phyloP scores from a whole-genome alignment of 768 basidiomycete genomes.

The Phylloporus sp. region DNA sequence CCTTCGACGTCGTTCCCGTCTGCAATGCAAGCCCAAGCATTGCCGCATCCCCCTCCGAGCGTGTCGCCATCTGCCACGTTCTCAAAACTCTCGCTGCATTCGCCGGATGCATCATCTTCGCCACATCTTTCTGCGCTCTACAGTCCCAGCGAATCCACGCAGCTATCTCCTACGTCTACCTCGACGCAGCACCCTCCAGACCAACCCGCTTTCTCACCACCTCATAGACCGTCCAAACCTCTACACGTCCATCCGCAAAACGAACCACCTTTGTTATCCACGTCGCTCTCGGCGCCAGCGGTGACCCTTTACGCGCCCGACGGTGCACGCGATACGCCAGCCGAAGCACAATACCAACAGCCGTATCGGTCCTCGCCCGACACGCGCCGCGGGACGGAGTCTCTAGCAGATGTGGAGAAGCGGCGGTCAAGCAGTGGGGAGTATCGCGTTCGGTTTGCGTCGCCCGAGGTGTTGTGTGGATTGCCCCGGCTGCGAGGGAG shows the following conservation, averaged over 20 bases:
- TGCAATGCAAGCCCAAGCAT: not conserved
- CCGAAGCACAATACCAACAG: constrained; percentile 19
- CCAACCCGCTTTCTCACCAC: constrained; percentile 4
- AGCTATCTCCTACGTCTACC: not conserved
- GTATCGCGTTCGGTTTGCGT: constrained; percentile 28
- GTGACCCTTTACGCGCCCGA: constrained; percentile 8
- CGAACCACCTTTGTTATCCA: constrained; percentile 1
- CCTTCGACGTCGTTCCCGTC: not conserved
- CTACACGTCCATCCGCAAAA: constrained; percentile 27
- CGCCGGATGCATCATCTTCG: constrained; percentile 23
- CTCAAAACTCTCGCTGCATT: constrained; percentile 47
- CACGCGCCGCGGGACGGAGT: not conserved
- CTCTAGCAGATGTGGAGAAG: constrained; percentile 8
- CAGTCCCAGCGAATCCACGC: constrained; percentile 4
- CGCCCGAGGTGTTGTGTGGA: constrained; percentile 26
- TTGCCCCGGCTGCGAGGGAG: constrained; percentile 11
- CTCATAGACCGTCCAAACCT: constrained; percentile 23
- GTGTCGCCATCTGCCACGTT: constrained; percentile 47
- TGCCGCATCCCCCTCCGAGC: constrained; percentile 3
- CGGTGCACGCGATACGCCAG: constrained; percentile 21
- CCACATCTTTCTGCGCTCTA: constrained; percentile 10
- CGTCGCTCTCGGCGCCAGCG: constrained; percentile 8
- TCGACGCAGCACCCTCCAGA: not conserved
- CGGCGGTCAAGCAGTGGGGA: constrained; percentile 13
- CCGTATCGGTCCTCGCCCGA: constrained; percentile 15